Percentiles rank a stretch among this genome's conserved stretches.
phyloP scores from a whole-genome alignment of 257 asterid species.

The Nicotiana sylvestris region DNA sequence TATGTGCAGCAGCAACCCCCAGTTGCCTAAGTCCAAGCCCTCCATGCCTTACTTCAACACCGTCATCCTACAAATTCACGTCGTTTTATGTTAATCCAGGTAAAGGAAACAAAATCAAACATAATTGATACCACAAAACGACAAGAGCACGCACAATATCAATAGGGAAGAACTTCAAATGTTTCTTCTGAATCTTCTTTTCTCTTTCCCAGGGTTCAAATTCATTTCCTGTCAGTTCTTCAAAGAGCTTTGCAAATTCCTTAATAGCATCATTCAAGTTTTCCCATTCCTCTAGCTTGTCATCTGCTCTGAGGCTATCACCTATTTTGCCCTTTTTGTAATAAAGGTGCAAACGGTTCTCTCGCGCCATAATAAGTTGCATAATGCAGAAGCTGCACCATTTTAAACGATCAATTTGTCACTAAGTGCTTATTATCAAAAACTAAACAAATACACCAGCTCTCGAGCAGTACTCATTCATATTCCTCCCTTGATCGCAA shows the following conservation, averaged over 20 bases:
- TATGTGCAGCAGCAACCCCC: constrained; percentile 58
- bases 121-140: no score
- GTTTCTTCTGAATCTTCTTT: constrained; percentile 55
- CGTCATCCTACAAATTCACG: constrained; percentile 55
- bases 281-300: constrained; percentile 55
- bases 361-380: constrained; percentile 63
- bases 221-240: constrained; percentile 57
- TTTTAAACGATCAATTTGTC: background rate
- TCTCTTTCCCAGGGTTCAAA: constrained; percentile 78
- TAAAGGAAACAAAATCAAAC: background rate
- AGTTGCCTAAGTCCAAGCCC: constrained; percentile 71
- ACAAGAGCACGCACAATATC: constrained; percentile 46
- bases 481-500: constrained; percentile 38
- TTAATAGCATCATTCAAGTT: constrained; percentile 37
- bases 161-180: constrained; percentile 47
- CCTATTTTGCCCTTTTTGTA: constrained; percentile 61
- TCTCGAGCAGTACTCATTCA: constrained; percentile 49
- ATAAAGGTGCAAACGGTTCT: constrained; percentile 57
- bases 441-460: background rate
- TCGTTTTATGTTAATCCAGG: background rate
- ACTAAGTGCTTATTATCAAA: background rate
- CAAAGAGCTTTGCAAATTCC: constrained; percentile 52
- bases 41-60: constrained; percentile 80
- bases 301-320: constrained; percentile 39
- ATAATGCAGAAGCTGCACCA: constrained; percentile 44